Conservation (phyloP, 2,329 filamentous ascomycete genomes). For the Clarireedia hainanense region DNA sequence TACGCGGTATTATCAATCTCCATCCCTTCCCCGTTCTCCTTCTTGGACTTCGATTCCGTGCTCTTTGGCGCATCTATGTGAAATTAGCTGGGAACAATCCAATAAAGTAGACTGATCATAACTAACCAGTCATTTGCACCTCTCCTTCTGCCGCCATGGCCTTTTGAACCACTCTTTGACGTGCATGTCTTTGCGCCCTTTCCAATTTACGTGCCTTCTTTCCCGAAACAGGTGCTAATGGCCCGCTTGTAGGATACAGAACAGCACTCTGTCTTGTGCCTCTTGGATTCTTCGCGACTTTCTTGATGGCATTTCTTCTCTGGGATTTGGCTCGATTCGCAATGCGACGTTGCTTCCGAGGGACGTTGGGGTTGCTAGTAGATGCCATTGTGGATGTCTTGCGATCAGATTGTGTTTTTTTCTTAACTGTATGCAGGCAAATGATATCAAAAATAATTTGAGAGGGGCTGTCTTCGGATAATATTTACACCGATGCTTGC, state of each 20-base stretch:
- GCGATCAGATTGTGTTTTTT: background rate
- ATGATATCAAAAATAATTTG: conserved; percentile 3
- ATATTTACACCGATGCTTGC: conserved; percentile 6
- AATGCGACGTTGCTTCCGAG: conserved; percentile 27
- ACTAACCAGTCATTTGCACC: conserved; percentile 28
- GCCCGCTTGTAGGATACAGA: conserved; percentile 27
- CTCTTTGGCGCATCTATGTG: conserved; percentile 6
- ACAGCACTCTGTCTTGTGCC: conserved; percentile 26
- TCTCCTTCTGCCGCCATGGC: conserved; percentile 27
- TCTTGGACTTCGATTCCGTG: background rate
- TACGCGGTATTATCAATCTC: conserved; percentile 5
- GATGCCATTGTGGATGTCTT: conserved; percentile 26
- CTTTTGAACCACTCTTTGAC: conserved; percentile 27
- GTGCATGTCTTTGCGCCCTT: conserved; percentile 26
- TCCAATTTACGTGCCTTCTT: conserved; percentile 31
- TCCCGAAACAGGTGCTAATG: conserved; percentile 25
- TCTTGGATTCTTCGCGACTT: conserved; percentile 27
- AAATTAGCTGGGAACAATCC: background rate
- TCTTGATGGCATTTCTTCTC: conserved; percentile 22
- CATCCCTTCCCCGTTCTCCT: conserved; percentile 1
- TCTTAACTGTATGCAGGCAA: background rate
- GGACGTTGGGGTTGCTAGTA: conserved; percentile 29
- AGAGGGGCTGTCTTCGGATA: background rate
- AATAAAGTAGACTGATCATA: background rate
- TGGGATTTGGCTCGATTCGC: conserved; percentile 28